Percentiles rank a stretch among this genome's conserved stretches.
Evolutionary conservation across 2,329 filamentous ascomycete genomes (phyloP).

Genomic region (Periconia digitata): DNA sequence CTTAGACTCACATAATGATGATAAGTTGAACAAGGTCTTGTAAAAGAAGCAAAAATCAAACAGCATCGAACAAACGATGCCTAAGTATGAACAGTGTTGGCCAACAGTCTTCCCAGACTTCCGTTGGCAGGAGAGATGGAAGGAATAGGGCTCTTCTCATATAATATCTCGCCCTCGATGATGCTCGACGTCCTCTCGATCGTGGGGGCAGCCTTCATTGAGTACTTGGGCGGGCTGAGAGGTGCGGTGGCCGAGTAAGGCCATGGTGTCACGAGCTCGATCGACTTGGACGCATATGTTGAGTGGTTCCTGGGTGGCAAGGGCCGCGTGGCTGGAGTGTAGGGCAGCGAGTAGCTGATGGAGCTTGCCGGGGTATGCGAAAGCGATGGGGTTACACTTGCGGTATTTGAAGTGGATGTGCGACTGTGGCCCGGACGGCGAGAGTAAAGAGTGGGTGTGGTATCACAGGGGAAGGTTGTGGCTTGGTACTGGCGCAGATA

Average conservation of each 20-base stretch:
- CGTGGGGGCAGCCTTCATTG: slow-evolving; percentile 35
- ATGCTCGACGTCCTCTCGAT: slow-evolving; percentile 35
- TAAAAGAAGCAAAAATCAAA: neutral
- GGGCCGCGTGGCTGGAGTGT: slow-evolving; percentile 40
- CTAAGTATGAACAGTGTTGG: slow-evolving; percentile 14
- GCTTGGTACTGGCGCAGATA: slow-evolving; percentile 48
- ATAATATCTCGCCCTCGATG: slow-evolving; percentile 42
- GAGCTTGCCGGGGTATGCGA: slow-evolving; percentile 51
- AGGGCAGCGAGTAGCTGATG: slow-evolving; percentile 48
- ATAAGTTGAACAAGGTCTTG: neutral
- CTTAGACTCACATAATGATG: neutral
- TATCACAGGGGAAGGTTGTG: slow-evolving; percentile 24
- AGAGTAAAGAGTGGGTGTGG: slow-evolving; percentile 20
- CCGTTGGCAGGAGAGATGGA: slow-evolving; percentile 38
- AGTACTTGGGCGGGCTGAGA: slow-evolving; percentile 23
- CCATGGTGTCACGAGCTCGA: slow-evolving; percentile 49
- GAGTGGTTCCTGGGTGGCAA: slow-evolving; percentile 43
- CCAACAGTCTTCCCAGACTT: slow-evolving; percentile 40
- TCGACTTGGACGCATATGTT: slow-evolving; percentile 44
- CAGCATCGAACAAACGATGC: neutral
- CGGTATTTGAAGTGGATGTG: slow-evolving; percentile 38
- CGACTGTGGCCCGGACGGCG: slow-evolving; percentile 39
- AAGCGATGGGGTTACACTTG: slow-evolving; percentile 46
- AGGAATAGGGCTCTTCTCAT: slow-evolving; percentile 38
- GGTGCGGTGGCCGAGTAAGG: slow-evolving; percentile 28